phyloP scores from a whole-genome alignment of 2,329 filamentous ascomycete genomes.

The Pseudocercospora fuligena region DNA sequence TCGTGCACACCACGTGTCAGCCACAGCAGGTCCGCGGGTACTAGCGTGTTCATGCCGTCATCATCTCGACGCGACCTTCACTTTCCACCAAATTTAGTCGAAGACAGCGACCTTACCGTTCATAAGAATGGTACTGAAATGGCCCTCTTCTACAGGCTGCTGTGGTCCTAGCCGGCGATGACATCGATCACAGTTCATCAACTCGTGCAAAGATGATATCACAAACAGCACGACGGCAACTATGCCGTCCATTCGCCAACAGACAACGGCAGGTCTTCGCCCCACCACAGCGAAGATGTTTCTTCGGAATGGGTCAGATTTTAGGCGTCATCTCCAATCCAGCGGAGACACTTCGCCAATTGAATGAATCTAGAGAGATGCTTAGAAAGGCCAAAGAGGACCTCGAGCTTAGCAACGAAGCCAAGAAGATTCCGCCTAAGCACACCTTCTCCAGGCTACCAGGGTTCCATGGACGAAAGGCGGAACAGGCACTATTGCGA shows the following conservation, averaged over 20 bases:
- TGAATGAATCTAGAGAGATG: conserved; percentile 29
- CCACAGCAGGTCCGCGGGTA: neutral
- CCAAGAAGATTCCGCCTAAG: conserved; percentile 25
- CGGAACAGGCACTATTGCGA: conserved; percentile 23
- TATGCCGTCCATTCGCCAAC: neutral
- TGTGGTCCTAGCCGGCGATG: neutral
- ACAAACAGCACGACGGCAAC: conserved; percentile 8
- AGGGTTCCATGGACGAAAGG: conserved; percentile 26
- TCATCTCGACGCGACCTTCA: neutral
- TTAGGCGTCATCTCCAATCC: conserved; percentile 24
- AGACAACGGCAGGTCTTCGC: neutral
- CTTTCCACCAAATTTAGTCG: neutral
- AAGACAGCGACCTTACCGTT: neutral
- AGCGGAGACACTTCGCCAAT: conserved; percentile 23
- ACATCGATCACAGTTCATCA: neutral
- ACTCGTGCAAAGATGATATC: conserved; percentile 3
- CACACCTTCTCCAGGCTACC: conserved; percentile 27
- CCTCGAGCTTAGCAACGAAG: conserved; percentile 23
- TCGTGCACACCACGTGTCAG: neutral
- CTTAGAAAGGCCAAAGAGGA: conserved; percentile 27
- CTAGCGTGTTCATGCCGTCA: neutral
- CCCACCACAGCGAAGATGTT: conserved; percentile 10
- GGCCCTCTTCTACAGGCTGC: neutral
- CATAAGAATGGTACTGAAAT: neutral
- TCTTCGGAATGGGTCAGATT: conserved; percentile 28